Evolutionary conservation across 345 rosid genomes (phyloP).

Genomic region (Hypericum androsaemum): DNA sequence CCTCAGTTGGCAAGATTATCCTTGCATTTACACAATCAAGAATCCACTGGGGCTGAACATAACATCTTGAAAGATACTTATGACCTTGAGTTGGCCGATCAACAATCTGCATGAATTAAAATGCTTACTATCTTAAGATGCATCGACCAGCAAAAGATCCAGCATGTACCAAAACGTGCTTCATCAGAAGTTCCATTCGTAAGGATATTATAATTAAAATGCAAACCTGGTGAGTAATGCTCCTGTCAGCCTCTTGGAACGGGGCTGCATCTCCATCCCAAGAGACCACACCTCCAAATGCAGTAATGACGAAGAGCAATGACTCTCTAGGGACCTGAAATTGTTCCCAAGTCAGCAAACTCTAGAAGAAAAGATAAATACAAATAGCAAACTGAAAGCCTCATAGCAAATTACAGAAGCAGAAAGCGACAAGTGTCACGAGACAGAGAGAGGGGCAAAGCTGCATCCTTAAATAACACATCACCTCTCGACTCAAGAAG

Average conservation of each 20-base stretch:
- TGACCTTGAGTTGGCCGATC: constrained; percentile 90
- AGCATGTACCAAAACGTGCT: too few relatives aligned
- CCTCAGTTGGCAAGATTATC: constrained; percentile 60
- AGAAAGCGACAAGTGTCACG: not conserved
- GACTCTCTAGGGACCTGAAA: constrained; percentile 93
- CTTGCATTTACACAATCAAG: constrained; percentile 74
- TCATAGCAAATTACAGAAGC: too few relatives aligned
- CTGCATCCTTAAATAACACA: constrained; percentile 8
- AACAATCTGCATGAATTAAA: constrained; percentile 50
- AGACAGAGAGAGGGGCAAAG: not conserved
- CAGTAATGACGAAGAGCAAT: constrained; percentile 72
- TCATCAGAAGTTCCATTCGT: too few relatives aligned
- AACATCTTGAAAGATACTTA: constrained; percentile 63
- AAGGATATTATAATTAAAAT: not conserved
- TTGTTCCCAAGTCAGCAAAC: not conserved
- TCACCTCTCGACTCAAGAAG: constrained; percentile 96
- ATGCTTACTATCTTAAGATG: not conserved
- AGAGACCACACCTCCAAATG: constrained; percentile 90
- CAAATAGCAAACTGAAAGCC: too few relatives aligned
- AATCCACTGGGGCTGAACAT: constrained; percentile 95
- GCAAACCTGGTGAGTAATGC: constrained; percentile 86
- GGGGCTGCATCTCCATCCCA: constrained; percentile 98
- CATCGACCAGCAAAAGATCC: too few relatives aligned
- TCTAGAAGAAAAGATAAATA: too few relatives aligned
- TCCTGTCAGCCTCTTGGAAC: constrained; percentile 59